Conservation (phyloP, 1,284 basidiomycete genomes). For the Sporisorium sorghi region DNA sequence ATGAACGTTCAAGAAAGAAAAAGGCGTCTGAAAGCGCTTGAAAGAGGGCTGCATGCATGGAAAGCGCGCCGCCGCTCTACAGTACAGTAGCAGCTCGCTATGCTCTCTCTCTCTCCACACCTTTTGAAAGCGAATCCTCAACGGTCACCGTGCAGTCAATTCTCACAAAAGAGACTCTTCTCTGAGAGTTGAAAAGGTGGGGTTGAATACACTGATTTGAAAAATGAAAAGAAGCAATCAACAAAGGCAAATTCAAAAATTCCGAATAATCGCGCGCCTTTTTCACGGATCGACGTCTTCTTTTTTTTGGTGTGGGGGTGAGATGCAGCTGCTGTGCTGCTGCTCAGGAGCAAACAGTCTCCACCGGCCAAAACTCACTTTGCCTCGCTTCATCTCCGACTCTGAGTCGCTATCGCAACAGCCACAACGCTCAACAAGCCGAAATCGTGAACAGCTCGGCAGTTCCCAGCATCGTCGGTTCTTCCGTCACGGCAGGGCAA, state of each 20-base stretch:
- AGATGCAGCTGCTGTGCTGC: no score
- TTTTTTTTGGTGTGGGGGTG: no score
- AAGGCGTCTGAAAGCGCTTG: constrained; percentile 3
- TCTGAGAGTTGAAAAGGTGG: constrained; percentile 1
- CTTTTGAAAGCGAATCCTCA: not conserved
- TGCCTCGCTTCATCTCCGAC: no score
- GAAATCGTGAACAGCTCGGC: no score
- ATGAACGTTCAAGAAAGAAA: not conserved
- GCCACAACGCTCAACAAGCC: no score
- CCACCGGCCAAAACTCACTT: no score
- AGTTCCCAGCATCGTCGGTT: no score
- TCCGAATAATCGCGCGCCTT: not conserved
- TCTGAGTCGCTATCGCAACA: no score
- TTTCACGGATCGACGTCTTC: not conserved
- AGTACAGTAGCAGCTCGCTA: not conserved
- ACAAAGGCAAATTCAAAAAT: not conserved
- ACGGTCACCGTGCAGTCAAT: constrained; percentile 6
- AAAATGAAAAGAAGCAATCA: not conserved
- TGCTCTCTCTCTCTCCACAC: no score
- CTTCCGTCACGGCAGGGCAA: no score
- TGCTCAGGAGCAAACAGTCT: no score
- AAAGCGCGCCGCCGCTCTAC: not conserved
- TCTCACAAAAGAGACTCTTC: no score
- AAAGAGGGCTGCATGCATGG: not conserved
- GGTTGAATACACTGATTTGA: not conserved